Evolutionary conservation across 306 rosid genomes (phyloP), one percentile per base, ranked within the genome.

Genomic region (Cercis canadensis): DNA sequence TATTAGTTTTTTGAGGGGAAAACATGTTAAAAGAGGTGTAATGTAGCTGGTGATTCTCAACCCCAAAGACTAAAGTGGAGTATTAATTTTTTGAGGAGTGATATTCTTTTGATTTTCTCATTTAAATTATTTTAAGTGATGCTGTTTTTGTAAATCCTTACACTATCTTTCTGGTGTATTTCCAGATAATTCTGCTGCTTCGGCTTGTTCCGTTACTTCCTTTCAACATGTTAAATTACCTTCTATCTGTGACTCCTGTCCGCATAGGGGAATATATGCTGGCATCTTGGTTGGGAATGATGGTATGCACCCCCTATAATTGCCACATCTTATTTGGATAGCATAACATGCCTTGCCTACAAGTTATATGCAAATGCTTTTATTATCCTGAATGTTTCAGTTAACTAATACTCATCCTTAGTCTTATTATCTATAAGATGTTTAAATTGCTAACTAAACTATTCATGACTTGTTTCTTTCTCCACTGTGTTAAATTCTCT

Each of bases 211-310:
- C 82, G 43, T 80, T 89, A 70, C 83, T 83, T 73, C 83, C 92
- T 1, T 81, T 81, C 70, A 83, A 79, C 71, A 68, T 87, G 84
- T 52, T 87, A 83, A 89, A 83, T 78, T 77, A 85, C 78, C 83
- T 85, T 61, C 68, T 77, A 36, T 77, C 83, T 14, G 87, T 87
- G 70, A 69, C 83, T 77, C 83, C 90, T 58, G 83, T 79, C 36
- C 62, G 41, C 51, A 41, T 85, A 59, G 83, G 82, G 65, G 84
- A 85, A 37, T 77, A 85, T 61, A 51, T 83, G 81, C 63, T 89
- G 75, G 83, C 86, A 61, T 67, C 81, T 44, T 89, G 90, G 88
- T 69, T 85, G 65, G 92, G 87, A 67, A 85, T 83, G 83, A 85
- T 87, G 90, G 92, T 85, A 70, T 19, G 34, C 40, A 53, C 79